A percentile compares a stretch with the other conserved stretches of the same genome.
Evolutionary conservation across 805 yeast genomes (phyloP).

Genomic region (Teunomyces pallodes): DNA sequence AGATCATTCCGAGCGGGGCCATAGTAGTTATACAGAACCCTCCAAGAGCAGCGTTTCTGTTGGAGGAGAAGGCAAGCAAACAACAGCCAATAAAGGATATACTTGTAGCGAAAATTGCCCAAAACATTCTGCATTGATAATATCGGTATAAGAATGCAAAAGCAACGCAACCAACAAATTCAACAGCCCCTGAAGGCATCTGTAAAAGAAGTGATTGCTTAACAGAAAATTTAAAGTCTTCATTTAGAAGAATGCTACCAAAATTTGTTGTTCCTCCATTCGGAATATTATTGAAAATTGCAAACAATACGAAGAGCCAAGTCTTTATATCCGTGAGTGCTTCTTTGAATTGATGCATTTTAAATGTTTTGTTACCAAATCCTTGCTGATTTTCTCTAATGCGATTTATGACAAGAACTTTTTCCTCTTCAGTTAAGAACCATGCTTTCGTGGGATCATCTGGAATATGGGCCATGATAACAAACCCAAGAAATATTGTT

Average conservation of each 20-base stretch:
- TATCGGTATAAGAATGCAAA: slow-evolving; percentile 22
- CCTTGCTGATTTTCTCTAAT: slow-evolving; percentile 48
- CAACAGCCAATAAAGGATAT: slow-evolving; percentile 26
- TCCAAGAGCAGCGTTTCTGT: slow-evolving; percentile 17
- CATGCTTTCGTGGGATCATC: slow-evolving; percentile 44
- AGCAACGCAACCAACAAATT: slow-evolving; percentile 34
- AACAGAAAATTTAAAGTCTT: slow-evolving; percentile 23
- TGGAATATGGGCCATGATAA: slow-evolving; percentile 51
- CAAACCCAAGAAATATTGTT: slow-evolving; percentile 50
- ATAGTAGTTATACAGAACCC: slow-evolving; percentile 36
- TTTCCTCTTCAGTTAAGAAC: slow-evolving; percentile 22
- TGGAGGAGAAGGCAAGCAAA: slow-evolving; percentile 43
- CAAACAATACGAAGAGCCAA: slow-evolving; percentile 31
- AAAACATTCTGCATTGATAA: slow-evolving; percentile 23
- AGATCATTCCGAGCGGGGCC: slow-evolving; percentile 26
- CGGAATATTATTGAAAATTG: slow-evolving; percentile 27
- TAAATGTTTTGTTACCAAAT: slow-evolving; percentile 38
- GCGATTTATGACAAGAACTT: slow-evolving; percentile 46
- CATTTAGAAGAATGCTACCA: slow-evolving; percentile 29
- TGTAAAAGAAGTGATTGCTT: slow-evolving; percentile 41
- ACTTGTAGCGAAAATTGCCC: slow-evolving; percentile 21
- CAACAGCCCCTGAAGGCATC: slow-evolving; percentile 50
- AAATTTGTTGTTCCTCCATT: slow-evolving; percentile 39
- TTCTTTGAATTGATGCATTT: slow-evolving; percentile 35
- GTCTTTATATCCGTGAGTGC: slow-evolving; percentile 35